Base-by-base conservation (phyloP, 1,139 yeast species). In the Blastobotrys capitulatus region DNA sequence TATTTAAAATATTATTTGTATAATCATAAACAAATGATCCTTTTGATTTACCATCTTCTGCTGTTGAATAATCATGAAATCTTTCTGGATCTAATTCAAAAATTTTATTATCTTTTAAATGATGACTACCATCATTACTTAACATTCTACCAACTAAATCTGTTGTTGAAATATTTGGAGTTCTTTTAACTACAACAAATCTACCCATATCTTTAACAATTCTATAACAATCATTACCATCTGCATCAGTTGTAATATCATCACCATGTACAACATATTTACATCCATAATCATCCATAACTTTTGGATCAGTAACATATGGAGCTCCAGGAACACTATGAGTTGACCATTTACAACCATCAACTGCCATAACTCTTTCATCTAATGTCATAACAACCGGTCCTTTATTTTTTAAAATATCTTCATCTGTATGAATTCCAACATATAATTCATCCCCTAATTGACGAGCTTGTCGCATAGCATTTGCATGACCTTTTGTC, bases 221-320 rank as follows among this genome's bases (percentile, higher is more conserved):
- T 55, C 84, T 85, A 68, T 92, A 92, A 61, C 97, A 87, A 68
- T 92, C 98, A 51, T 87, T 81, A 0, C 98, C 98, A 61, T 88
- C 77, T 29, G 96, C 96, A 67, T 92, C 97, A 1, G 96, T 86
- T 27, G 97, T 92, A 59, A 92, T 89, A 63, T 92, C 98, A 67
- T 92, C 98, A 6, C 98, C 98, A 65, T 92, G 98, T 12, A 92
- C 96, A 18, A 92, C 98, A 63, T 83, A 92, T 60, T 79, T 70
- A 69, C 98, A 92, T 8, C 79, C 81, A 62, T 79, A 79, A 36
- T 72, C 59, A 59, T 85, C 88, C 89, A 90, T 79, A 54, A 86
- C 83, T 43, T 69, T 71, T 0, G 96, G 94, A 57, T 84, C 87
- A 0, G 98, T 92, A n/a, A 90, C 97, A 62, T 92, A 92, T 1